Base-by-base conservation (phyloP, 2,329 filamentous ascomycete genomes). In the Botrytis squamosa region DNA sequence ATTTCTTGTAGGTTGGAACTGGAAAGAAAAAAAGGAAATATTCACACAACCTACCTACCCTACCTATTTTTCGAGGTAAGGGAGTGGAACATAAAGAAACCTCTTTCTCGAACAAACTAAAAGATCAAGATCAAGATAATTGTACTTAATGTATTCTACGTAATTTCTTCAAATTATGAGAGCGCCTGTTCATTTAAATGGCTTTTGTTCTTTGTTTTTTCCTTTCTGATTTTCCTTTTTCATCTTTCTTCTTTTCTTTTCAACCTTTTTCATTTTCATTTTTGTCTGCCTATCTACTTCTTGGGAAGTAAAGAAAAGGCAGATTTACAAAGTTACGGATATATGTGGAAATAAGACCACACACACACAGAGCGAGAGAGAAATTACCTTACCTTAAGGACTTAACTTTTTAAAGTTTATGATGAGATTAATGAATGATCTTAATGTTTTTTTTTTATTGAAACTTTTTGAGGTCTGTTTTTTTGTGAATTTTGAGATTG, bases 131-230 rank as follows among this genome's bases (percentile, higher is more conserved):
- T 55, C 49, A 67, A 73, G 64, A 75, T 73, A 73, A 66, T 62
- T 74, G 63, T 73, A 77, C 72, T 76, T 78, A 78, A 78, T 78
- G 76, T 78, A 77, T 78, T 78, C 74, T 77, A 78, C 70, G 74
- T 78, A 78, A 78, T 77, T 76, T 42, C 36, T 60, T 40, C 2
- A 40, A 44, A 66, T 66, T 59, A 65, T 70, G 52, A 62, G 42
- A 38, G 55, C 40, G 25, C 55, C 55, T 36, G 29, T 57, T 29
- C 44, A 62, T 60, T 55, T 14, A 55, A 38, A 67, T 67, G 46
- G 46, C 36, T n/a, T 16, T 55, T 22, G 46, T 67, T 55, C 10
- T 29, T 40, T 57, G 29, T 42, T 52, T 18, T 67, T 67, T 55
- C 6, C 20, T 40, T 68, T 67, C 33, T 9, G 36, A 49, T 40